A percentile compares a stretch with the other conserved stretches of the same genome.
phyloP scores from a whole-genome alignment of 495 filamentous ascomycete species.

The Lentithecium fluviatile region DNA sequence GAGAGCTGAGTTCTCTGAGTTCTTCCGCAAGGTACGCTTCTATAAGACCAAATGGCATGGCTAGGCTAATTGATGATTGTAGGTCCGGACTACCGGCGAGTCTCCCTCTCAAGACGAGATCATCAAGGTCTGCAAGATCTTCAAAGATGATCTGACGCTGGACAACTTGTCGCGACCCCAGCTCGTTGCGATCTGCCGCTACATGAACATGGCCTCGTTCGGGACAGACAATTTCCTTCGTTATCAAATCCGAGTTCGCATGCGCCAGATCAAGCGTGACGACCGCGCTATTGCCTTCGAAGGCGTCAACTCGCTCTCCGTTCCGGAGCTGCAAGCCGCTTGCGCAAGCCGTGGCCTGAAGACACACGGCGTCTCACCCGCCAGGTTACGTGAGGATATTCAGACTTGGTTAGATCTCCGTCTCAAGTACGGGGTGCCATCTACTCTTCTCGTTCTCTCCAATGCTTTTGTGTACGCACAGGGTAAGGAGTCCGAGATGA shows the following conservation, averaged over 20 bases:
- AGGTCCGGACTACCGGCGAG: slow-evolving; percentile 77
- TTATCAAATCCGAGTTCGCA: slow-evolving; percentile 95
- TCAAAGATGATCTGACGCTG: slow-evolving; percentile 95
- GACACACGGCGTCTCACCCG: slow-evolving; percentile 86
- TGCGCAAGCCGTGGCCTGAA: slow-evolving; percentile 87
- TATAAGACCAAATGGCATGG: background rate
- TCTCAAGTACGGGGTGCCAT: slow-evolving; percentile 88
- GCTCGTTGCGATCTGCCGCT: slow-evolving; percentile 94
- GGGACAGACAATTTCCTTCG: slow-evolving; percentile 95
- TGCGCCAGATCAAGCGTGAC: slow-evolving; percentile 98
- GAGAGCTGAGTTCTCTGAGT: slow-evolving; percentile 92
- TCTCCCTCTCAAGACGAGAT: slow-evolving; percentile 83
- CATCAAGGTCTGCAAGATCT: slow-evolving; percentile 99
- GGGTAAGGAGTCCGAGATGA: slow-evolving; percentile 84
- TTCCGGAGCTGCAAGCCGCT: slow-evolving; percentile 89
- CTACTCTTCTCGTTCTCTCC: slow-evolving; percentile 90
- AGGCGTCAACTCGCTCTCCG: slow-evolving; percentile 88
- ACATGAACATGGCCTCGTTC: slow-evolving; percentile 96
- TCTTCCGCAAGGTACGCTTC: slow-evolving; percentile 82
- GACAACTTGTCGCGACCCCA: slow-evolving; percentile 97
- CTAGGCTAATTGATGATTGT: background rate
- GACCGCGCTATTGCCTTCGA: slow-evolving; percentile 94
- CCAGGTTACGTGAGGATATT: slow-evolving; percentile 82
- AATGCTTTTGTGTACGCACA: slow-evolving; percentile 95
- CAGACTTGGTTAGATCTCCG: slow-evolving; percentile 93